Conservation (phyloP, 768 basidiomycete species). For the Serendipita vermifera region DNA sequence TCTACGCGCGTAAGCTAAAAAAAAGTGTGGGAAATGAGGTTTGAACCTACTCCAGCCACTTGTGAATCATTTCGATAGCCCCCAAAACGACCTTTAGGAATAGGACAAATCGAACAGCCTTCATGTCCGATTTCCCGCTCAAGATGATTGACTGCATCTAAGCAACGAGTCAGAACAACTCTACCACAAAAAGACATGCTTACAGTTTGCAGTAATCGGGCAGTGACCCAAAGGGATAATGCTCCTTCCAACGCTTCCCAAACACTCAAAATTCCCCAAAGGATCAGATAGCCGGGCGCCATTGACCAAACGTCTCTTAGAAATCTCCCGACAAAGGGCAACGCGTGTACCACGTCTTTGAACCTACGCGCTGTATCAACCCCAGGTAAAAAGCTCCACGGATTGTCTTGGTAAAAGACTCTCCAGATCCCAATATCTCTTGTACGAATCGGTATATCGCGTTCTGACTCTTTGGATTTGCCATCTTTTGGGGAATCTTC, state of each 20-base stretch:
- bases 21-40: not conserved
- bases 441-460: not conserved
- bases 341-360: not conserved
- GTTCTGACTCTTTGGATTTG: not conserved
- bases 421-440: constrained; percentile 3
- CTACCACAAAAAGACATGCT: not conserved
- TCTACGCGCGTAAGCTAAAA: not conserved
- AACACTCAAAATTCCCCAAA: not conserved
- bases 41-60: not conserved
- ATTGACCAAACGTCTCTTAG: not conserved
- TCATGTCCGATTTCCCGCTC: not conserved
- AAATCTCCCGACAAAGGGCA: not conserved
- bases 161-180: too few relatives aligned
- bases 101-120: not conserved
- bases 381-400: not conserved
- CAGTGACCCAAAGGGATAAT: not conserved
- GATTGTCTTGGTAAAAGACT: not conserved
- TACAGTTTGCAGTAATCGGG: not conserved
- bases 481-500: not conserved
- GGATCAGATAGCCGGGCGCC: not conserved
- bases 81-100: not conserved
- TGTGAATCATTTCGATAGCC: not conserved
- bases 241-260: not conserved
- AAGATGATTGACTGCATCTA: constrained; percentile 4
- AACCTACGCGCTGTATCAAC: constrained; percentile 1